Base-by-base conservation (phyloP, 2,329 filamentous ascomycete species). In the Aureobasidium sp. region DNA sequence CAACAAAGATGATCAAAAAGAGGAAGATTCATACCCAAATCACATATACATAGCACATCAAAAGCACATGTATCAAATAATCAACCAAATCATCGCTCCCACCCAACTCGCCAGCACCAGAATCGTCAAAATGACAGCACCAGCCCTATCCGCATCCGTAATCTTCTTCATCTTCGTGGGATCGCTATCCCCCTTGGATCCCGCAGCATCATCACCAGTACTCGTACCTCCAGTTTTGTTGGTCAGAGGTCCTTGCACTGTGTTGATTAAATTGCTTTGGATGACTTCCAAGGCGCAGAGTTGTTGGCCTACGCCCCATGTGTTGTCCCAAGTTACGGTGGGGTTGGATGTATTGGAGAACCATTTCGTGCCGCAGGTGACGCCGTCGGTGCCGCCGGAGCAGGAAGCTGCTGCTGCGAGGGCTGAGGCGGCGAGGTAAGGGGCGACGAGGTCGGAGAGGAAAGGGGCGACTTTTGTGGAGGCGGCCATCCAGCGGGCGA, bases 121-220 rank as follows among this genome's bases (percentile, higher is more conserved):
- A 2, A 82, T 71, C 0, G 88, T 91, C 50, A 84, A 65, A 64
- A 90, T 81, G 15, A 82, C 83, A 41, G 88, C 89, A 10, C 88
- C 90, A 5, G 83, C 87, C 65, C 78, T 83, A 69, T 92, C 89
- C 6, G 79, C 84, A 1, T 78, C 78, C 3, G 82, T 83, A 39
- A 86, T 79, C 1, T 74, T 64, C 36, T 71, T 66, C 62, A 69
- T 70, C 5, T 62, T 67, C 13, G 62, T 67, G 32, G 67, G 68
- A 13, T 72, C 66, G 16, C 67, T 64, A 42, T 66, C 65, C 54
- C 63, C 67, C 49, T 69, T 68, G 9, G 72, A 67, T 59, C 75
- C 75, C 16, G 74, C 76, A 27, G 29, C 69, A 6, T 76, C 74
- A 62, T 84, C 72, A 21, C 81, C 79, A 62, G 69, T 66, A 37